Evolutionary conservation across 768 basidiomycete species (phyloP).

Genomic region (Naganishia kalamii): DNA sequence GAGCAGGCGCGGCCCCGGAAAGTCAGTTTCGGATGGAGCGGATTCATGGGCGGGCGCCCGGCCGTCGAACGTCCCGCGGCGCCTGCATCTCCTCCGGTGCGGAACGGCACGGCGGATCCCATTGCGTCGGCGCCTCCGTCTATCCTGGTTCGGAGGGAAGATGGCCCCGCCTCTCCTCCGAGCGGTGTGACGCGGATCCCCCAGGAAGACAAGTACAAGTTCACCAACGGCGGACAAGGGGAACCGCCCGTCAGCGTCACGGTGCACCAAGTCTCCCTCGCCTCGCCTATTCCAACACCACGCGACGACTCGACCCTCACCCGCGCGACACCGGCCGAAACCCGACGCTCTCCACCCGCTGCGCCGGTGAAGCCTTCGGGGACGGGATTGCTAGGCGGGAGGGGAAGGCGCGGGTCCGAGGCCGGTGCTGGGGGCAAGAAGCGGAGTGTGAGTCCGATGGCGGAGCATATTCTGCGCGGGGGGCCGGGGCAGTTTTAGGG

Average conservation of each 20-base stretch:
- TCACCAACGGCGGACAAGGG: neutral
- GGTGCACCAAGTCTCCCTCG: slow-evolving; percentile 5
- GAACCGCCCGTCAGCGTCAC: neutral
- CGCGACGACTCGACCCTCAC: neutral
- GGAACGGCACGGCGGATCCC: neutral
- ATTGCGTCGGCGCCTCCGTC: neutral
- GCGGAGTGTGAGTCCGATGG: slow-evolving; percentile 12
- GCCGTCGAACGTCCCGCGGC: neutral
- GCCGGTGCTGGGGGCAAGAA: neutral
- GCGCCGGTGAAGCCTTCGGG: neutral
- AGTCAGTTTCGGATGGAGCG: slow-evolving; percentile 12
- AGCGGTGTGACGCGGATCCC: neutral
- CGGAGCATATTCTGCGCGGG: slow-evolving; percentile 9
- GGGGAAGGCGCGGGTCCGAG: neutral
- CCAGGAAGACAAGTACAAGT: neutral
- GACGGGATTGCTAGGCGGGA: neutral
- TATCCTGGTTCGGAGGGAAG: slow-evolving; percentile 5
- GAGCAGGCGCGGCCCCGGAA: neutral
- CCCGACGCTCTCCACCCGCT: neutral
- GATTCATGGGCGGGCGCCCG: slow-evolving; percentile 11
- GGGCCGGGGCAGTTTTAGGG: slow-evolving; percentile 14
- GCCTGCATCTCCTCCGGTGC: neutral
- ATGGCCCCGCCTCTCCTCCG: neutral
- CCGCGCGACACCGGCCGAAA: neutral
- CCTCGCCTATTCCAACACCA: neutral